These are phyloP conservation scores for Colletotrichum euphorbiae DNA, from an alignment of 2,329 filamentous ascomycete genomes.

Conservation along the genomic window DNA sequence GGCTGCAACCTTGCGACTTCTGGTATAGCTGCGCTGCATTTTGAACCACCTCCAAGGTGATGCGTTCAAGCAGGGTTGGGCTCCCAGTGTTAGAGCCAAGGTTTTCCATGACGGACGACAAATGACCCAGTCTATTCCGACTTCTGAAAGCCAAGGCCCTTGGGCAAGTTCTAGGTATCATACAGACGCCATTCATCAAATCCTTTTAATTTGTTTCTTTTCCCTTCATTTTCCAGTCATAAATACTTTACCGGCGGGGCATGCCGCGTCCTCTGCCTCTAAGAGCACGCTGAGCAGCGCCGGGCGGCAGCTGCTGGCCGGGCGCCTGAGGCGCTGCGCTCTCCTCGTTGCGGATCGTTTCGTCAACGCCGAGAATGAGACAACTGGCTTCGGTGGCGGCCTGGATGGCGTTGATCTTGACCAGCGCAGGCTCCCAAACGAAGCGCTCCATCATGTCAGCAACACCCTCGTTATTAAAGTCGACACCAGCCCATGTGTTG, in stretches of 20 bases:
- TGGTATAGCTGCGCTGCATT: no score
- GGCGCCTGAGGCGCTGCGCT: slow-evolving; percentile 86
- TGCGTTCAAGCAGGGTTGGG: no score
- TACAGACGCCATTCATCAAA: slow-evolving; percentile 41
- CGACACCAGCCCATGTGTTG: slow-evolving; percentile 93
- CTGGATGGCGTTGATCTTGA: slow-evolving; percentile 98
- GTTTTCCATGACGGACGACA: slow-evolving; percentile 28
- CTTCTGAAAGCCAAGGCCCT: slow-evolving; percentile 37
- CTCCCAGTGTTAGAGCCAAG: no score
- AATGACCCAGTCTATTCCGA: slow-evolving; percentile 41
- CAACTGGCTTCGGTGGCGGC: slow-evolving; percentile 95
- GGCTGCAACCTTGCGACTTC: no score
- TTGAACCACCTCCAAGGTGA: no score
- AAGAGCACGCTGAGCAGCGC: slow-evolving; percentile 89
- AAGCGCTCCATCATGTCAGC: slow-evolving; percentile 95
- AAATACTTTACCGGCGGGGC: slow-evolving; percentile 75
- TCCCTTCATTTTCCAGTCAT: slow-evolving; percentile 40
- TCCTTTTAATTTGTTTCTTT: slow-evolving; percentile 39
- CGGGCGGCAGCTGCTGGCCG: slow-evolving; percentile 77
- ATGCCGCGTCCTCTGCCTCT: slow-evolving; percentile 87
- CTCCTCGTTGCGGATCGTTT: slow-evolving; percentile 99
- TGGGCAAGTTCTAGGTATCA: slow-evolving; percentile 41
- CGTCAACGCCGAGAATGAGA: slow-evolving; percentile 94
- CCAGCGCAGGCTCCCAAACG: slow-evolving; percentile 95
- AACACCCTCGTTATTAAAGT: slow-evolving; percentile 92